Percentiles rank a stretch among this genome's conserved stretches.
Evolutionary conservation across 192 early-diverging fungal genomes (phyloP).

Genomic region (Linnemannia schmuckeri): DNA sequence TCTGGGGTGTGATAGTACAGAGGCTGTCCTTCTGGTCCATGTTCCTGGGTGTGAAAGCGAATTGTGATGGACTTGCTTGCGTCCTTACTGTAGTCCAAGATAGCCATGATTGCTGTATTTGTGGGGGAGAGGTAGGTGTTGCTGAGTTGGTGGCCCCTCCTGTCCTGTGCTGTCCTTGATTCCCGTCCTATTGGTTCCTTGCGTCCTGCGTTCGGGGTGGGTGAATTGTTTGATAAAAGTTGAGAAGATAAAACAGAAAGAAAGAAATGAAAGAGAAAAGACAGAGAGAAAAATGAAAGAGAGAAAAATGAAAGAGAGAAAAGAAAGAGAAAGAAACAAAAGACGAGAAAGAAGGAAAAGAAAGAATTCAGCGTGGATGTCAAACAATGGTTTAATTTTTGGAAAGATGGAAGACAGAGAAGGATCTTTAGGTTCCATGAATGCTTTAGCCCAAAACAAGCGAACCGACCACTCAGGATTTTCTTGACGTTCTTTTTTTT

Average conservation of each 20-base stretch:
- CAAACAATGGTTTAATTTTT: no score
- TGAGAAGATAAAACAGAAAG: background rate
- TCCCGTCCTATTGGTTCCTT: background rate
- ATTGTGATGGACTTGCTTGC: background rate
- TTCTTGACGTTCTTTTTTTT: no score
- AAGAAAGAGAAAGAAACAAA: background rate
- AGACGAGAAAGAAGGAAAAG: background rate
- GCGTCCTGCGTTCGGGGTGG: background rate
- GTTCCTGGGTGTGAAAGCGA: background rate
- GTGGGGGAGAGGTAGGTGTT: background rate
- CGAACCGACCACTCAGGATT: no score
- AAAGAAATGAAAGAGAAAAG: background rate
- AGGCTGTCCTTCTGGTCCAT: background rate
- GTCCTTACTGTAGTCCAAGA: background rate
- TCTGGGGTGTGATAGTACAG: constrained; percentile 3
- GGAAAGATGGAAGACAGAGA: no score
- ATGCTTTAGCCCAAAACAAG: no score
- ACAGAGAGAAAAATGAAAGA: background rate
- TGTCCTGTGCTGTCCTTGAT: background rate
- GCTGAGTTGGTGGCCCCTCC: background rate
- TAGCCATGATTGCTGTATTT: background rate
- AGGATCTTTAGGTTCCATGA: no score
- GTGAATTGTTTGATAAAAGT: background rate
- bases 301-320: background rate
- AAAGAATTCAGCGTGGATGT: no score